These are phyloP conservation scores for Brassica cretica DNA, from an alignment of 345 rosid genomes.

Conservation along the genomic window DNA sequence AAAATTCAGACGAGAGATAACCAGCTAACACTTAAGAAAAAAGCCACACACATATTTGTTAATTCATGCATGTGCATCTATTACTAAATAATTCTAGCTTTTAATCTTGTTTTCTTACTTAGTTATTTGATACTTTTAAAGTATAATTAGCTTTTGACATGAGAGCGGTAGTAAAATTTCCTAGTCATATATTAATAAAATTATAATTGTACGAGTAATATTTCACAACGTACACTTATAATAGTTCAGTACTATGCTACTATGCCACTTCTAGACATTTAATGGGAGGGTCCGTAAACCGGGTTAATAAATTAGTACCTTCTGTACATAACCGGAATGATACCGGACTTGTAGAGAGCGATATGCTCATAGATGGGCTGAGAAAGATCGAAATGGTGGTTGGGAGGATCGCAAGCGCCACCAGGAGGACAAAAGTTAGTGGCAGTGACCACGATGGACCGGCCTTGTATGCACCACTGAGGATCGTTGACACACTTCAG, in stretches of 20 bases:
- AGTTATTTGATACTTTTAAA: not conserved
- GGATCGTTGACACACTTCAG: slow-evolving; percentile 67
- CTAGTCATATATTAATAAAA: not conserved
- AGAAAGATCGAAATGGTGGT: slow-evolving; percentile 75
- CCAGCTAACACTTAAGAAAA: slow-evolving; percentile 7
- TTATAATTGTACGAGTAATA: not conserved
- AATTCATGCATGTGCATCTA: not conserved
- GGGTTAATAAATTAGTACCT: slow-evolving; percentile 31
- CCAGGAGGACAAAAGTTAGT: slow-evolving; percentile 92
- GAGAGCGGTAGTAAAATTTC: not conserved
- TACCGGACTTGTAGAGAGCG: slow-evolving; percentile 66
- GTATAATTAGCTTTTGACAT: not conserved
- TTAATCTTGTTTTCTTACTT: not conserved
- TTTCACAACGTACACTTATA: not conserved
- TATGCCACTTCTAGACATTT: not conserved
- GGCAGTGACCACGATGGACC: slow-evolving; percentile 65
- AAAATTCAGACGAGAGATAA: not conserved
- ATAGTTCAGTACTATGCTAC: not conserved
- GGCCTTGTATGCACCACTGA: slow-evolving; percentile 68
- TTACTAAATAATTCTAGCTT: slow-evolving; percentile 3
- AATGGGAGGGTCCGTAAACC: not conserved
- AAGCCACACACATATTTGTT: not conserved
- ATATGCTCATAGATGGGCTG: slow-evolving; percentile 72
- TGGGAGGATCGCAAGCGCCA: slow-evolving; percentile 80
- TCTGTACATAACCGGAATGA: slow-evolving; percentile 74